Conservation (phyloP, 2,329 filamentous ascomycete species). For the Fusarium sp. region DNA sequence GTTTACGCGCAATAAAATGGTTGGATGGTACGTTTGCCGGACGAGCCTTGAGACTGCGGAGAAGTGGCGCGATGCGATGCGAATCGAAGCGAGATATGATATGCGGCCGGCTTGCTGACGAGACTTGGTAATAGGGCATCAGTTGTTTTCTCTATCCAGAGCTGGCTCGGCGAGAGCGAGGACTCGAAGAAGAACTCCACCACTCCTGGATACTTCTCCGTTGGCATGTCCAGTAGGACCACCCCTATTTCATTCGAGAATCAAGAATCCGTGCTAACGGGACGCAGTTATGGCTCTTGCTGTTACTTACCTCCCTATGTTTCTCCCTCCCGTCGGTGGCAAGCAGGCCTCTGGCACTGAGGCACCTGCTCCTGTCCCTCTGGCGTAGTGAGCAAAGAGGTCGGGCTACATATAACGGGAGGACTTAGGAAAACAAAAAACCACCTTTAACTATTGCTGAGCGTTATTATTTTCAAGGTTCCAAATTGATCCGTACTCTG, state of each 20-base stretch:
- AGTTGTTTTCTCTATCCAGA: constrained; percentile 78
- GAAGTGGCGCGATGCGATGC: constrained; percentile 4
- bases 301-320: constrained; percentile 62
- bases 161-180: constrained; percentile 79
- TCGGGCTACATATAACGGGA: constrained; percentile 3
- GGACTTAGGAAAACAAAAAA: not conserved
- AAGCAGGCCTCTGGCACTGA: constrained; percentile 47
- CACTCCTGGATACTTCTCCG: constrained; percentile 76
- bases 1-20: constrained; percentile 83
- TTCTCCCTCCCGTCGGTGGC: constrained; percentile 54
- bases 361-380: constrained; percentile 37
- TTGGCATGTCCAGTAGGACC: constrained; percentile 79
- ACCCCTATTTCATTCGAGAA: not conserved
- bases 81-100: not conserved
- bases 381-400: constrained; percentile 14
- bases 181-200: constrained; percentile 69
- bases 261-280: constrained; percentile 6
- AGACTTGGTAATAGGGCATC: constrained; percentile 65
- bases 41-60: not conserved
- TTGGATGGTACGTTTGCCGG: constrained; percentile 65
- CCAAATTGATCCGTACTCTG: not conserved
- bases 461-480: constrained; percentile 10
- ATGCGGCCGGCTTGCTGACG: constrained; percentile 6
- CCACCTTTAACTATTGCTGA: constrained; percentile 8
- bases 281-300: constrained; percentile 66